Percentiles rank a stretch among this genome's conserved stretches.
phyloP scores from a whole-genome alignment of 116 monocot genomes.

The Iris pallida region DNA sequence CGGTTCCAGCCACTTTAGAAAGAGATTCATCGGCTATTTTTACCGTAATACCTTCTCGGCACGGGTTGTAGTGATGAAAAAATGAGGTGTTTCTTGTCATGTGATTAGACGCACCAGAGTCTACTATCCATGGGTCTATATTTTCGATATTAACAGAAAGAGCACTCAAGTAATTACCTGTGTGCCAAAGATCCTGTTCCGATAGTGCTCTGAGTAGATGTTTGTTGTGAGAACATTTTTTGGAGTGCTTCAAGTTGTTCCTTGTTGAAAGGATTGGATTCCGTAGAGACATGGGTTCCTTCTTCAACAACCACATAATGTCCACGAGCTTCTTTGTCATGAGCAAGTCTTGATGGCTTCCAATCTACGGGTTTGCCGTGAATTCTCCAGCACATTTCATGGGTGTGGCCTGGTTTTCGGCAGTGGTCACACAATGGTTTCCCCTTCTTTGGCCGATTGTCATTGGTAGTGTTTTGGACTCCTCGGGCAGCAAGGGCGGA shows the following conservation, averaged over 20 bases:
- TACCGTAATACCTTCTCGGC: neutral
- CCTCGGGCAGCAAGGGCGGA: neutral
- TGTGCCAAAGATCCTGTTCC: neutral
- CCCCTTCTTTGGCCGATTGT: neutral
- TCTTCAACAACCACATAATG: neutral
- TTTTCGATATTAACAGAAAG: neutral
- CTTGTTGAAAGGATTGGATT: neutral
- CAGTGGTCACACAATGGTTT: constrained; percentile 3
- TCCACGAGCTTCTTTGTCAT: neutral
- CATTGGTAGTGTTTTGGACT: neutral
- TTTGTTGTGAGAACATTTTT: neutral
- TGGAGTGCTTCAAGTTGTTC: neutral
- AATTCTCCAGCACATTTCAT: neutral
- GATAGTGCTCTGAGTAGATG: neutral
- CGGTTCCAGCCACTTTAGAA: neutral
- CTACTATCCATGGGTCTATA: neutral
- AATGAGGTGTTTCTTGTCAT: neutral
- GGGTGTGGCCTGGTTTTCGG: neutral
- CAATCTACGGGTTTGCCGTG: neutral
- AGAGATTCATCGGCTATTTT: neutral
- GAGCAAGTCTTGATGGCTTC: neutral
- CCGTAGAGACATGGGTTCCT: neutral
- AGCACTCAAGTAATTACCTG: neutral
- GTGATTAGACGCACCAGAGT: neutral
- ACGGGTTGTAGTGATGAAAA: neutral